These are phyloP conservation scores for Ehretia macrophylla DNA, from an alignment of 257 asterid genomes.

Conservation along the genomic window DNA sequence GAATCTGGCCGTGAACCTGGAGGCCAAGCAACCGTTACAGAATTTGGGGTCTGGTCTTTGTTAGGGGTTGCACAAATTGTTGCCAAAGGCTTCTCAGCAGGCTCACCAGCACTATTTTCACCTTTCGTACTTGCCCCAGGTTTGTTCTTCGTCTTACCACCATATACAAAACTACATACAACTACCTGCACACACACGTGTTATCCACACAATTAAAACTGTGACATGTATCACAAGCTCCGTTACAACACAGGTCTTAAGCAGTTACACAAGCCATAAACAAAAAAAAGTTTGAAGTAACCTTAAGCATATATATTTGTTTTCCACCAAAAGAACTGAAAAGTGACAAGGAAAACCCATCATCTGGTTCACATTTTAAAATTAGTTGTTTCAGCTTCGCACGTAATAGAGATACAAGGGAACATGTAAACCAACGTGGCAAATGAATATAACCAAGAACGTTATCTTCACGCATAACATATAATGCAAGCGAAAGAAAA, in stretches of 20 bases:
- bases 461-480: background rate
- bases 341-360: background rate
- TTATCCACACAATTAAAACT: no score
- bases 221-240: background rate
- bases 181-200: background rate
- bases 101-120: slow-evolving; percentile 19
- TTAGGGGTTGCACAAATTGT: slow-evolving; percentile 28
- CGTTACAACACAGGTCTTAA: background rate
- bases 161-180: slow-evolving; percentile 31
- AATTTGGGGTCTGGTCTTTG: slow-evolving; percentile 35
- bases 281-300: background rate
- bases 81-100: slow-evolving; percentile 38
- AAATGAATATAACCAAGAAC: background rate
- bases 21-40: slow-evolving; percentile 57
- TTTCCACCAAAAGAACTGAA: background rate
- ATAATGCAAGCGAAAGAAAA: background rate
- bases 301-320: background rate
- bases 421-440: background rate
- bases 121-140: slow-evolving; percentile 36
- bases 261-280: background rate
- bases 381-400: background rate
- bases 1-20: slow-evolving; percentile 39
- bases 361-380: no score
- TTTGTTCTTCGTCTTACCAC: slow-evolving; percentile 53
- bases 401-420: background rate